Conservation (phyloP, 1,139 yeast genomes). For the Hansenula lynferdii region DNA sequence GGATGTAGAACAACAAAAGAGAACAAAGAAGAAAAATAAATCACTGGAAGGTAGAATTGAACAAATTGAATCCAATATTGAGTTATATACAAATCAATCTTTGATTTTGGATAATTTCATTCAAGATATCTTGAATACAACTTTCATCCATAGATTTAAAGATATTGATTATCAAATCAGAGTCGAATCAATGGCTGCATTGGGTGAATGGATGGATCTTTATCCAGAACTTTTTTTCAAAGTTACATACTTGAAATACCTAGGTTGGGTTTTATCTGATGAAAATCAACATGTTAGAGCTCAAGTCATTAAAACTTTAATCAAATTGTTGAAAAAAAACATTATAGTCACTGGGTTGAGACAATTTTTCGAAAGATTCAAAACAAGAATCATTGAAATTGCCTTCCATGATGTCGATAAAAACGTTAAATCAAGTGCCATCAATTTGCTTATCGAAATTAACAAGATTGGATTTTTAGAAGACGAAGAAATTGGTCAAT, state of each 20-base stretch:
- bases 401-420: conserved; percentile 47
- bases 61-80: conserved; percentile 42
- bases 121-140: conserved; percentile 60
- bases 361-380: conserved; percentile 70
- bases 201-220: conserved; percentile 65
- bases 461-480: conserved; percentile 59
- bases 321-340: conserved; percentile 40
- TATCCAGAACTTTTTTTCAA: conserved; percentile 71
- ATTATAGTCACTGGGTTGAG: conserved; percentile 44
- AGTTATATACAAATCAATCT: conserved; percentile 46
- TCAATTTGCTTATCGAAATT: conserved; percentile 52
- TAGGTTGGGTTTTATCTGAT: conserved; percentile 85
- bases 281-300: conserved; percentile 53
- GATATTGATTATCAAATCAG: conserved; percentile 76
- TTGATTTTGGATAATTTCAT: conserved; percentile 50
- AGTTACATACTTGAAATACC: conserved; percentile 64
- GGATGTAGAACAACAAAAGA: conserved; percentile 27
- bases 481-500: conserved; percentile 41
- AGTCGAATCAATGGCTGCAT: conserved; percentile 55
- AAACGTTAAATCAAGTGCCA: conserved; percentile 47
- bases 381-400: conserved; percentile 60
- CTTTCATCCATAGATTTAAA: conserved; percentile 73
- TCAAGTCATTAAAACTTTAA: conserved; percentile 58
- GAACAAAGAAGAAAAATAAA: conserved; percentile 22
- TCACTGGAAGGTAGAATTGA: conserved; percentile 34